A percentile compares a stretch with the other conserved stretches of the same genome.
Conservation (phyloP, 2,329 filamentous ascomycete genomes). For the Verticillium nubilum region DNA sequence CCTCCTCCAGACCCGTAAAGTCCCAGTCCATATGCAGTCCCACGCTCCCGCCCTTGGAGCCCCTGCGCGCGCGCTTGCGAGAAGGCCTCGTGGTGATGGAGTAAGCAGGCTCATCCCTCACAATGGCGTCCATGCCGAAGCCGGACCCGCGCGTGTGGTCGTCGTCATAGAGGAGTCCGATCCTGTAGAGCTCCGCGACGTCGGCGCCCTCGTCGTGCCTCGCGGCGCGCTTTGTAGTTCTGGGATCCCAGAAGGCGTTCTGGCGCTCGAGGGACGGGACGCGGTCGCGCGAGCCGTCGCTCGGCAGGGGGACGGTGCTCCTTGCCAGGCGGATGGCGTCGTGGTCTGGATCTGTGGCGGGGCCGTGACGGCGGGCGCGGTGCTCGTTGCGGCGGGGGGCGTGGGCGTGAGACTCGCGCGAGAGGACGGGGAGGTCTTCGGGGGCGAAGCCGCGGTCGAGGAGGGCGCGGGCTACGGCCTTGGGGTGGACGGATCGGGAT, state of each 20-base stretch:
- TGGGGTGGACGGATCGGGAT: neutral
- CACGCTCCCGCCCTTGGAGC: conserved; percentile 11
- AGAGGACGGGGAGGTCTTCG: neutral
- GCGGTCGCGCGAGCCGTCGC: conserved; percentile 25
- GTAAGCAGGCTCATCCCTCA: conserved; percentile 30
- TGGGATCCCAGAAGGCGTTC: conserved; percentile 38
- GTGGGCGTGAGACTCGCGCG: neutral
- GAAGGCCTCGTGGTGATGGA: conserved; percentile 29
- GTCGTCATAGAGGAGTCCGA: conserved; percentile 40
- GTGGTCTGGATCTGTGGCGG: neutral
- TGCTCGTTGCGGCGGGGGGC: neutral
- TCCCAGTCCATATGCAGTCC: conserved; percentile 32
- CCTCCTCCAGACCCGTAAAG: conserved; percentile 34
- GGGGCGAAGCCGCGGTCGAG: neutral
- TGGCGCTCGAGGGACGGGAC: conserved; percentile 37
- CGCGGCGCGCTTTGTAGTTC: conserved; percentile 24
- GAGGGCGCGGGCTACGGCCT: neutral
- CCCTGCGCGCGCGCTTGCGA: conserved; percentile 15
- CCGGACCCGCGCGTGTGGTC: conserved; percentile 25
- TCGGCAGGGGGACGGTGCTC: conserved; percentile 28
- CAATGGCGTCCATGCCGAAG: conserved; percentile 34
- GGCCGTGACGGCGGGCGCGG: neutral
- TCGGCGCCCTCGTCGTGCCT: conserved; percentile 23
- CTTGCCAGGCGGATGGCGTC: conserved; percentile 29
- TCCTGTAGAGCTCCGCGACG: conserved; percentile 34